Evolutionary conservation across 1,139 yeast genomes (phyloP), one percentile per base, ranked within the genome.

Genomic region (Suhomyces bokatorum): DNA sequence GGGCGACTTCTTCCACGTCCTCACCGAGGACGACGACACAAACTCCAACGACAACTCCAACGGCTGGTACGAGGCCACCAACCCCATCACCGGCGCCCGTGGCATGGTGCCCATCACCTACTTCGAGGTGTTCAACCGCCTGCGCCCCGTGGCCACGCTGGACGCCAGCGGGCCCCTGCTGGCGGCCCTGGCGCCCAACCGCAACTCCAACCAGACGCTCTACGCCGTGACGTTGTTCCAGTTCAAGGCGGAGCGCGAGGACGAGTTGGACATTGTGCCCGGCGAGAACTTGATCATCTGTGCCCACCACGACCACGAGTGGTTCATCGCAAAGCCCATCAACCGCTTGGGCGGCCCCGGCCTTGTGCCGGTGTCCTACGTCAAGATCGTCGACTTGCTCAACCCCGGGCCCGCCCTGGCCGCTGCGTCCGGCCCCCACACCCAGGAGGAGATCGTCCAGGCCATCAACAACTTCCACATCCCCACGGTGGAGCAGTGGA

Each of bases 281-380:
- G 98, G 97, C 31, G 99, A 93, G 60, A 86, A 88, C 56, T 78
- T 93, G 54, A 87, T 90, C 34, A 82, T 93, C 14, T 93, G 97
- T 66, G 99, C 99, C 2, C 97, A 91, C 66, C 95, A 93, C 59
- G 93, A 89, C 48, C 88, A 77, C 55, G 99, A 93, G 66, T 93
- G 99, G 99, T 91, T 90, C 59, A 95, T 93, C 47, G 98, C 98
- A 12, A 93, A 93, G 63, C 97, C 97, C 7, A 87, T 93, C 43
- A 95, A 95, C 50, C 75, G 97, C 43, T 73, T 93, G 40, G 99
- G 99, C 13, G 99, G 98, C 0, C 98, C 98, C 0, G 99, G 99
- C 1, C 74, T 93, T 46, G 95, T 93, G 11, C 99, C 99, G 0
- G 95, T 88, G 4, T 81, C 89, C 24, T 93, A 87, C 60, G 95